phyloP scores from a whole-genome alignment of 495 filamentous ascomycete species.

The Penicillium silybi region DNA sequence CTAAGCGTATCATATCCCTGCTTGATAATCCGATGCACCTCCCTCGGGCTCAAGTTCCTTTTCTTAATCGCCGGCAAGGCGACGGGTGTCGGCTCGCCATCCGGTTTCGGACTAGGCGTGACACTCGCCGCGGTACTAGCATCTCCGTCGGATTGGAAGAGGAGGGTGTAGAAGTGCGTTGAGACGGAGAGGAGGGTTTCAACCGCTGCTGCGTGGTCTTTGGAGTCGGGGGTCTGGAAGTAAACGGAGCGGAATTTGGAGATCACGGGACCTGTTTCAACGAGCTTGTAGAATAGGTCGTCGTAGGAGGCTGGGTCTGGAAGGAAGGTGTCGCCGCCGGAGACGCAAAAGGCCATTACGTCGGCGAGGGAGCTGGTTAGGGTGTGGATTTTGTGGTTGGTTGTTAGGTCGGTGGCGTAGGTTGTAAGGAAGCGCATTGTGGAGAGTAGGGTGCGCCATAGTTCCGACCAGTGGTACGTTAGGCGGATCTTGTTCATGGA shows the following conservation, averaged over 20 bases:
- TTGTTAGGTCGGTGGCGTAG: constrained; percentile 71
- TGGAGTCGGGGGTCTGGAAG: constrained; percentile 12
- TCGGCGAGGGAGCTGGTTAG: constrained; percentile 60
- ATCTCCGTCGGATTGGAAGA: constrained; percentile 57
- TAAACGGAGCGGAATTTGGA: constrained; percentile 80
- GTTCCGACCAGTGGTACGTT: constrained; percentile 89
- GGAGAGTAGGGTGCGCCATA: constrained; percentile 86
- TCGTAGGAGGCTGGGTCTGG: constrained; percentile 86
- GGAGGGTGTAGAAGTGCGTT: constrained; percentile 77
- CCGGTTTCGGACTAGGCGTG: constrained; percentile 18
- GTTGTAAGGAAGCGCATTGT: constrained; percentile 88
- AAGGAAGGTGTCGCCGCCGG: constrained; percentile 85
- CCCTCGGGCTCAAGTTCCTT: constrained; percentile 70
- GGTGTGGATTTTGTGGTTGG: constrained; percentile 55
- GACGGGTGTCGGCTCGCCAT: constrained; percentile 22
- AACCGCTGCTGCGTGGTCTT: constrained; percentile 54
- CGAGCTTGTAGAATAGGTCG: constrained; percentile 96
- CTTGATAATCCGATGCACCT: constrained; percentile 89
- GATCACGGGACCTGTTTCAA: constrained; percentile 84
- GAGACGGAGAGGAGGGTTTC: constrained; percentile 80
- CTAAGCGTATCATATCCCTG: constrained; percentile 91
- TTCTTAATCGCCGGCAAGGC: constrained; percentile 36
- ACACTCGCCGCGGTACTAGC: constrained; percentile 1
- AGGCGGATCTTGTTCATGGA: constrained; percentile 73
- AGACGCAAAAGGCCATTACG: constrained; percentile 82